Evolutionary conservation across 306 rosid species (phyloP), one percentile per base, ranked within the genome.

Genomic region (Vigna unguiculata): DNA sequence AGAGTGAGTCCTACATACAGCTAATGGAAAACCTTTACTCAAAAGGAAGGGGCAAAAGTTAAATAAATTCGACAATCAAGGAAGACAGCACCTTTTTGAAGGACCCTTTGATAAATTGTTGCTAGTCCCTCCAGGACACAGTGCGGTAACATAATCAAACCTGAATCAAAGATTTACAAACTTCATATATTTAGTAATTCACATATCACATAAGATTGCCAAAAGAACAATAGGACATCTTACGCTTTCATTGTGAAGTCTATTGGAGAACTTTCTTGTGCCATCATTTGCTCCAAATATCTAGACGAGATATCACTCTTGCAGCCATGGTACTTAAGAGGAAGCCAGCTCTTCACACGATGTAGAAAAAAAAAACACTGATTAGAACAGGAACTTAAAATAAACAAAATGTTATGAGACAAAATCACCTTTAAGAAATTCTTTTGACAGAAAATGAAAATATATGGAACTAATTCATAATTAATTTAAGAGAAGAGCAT

Each of bases 291-390:
- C 84, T 70, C 85, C 77, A 88, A 72, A 87, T 90, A 92, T 85
- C 76, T 81, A 77, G 87, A 76, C 1, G 97, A 88, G 55, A 86
- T 76, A 81, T 90, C 97, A 88, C 92, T 88, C 74, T 87, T 87
- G 54, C 88, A 78, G 76, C 90, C 81, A 87, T 95, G 96, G 82
- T 90, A 92, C 89, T 85, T 84, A 48, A 90, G 98, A 73, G 97
- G 86, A 88, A 92, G 78, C 96, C 93, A 95, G 41, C 68, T 14
- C 98, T 95, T 81, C 66, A 83, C 62, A 80, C 63, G 66, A 79
- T 45, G 75, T 46, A 41, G 75, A 78, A 71, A 70, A 58, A 19
- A 2, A 45, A 22, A 14, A 21, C 24, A 38, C 16, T 22, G 72
- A 71, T 25, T 22, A 55, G 24, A 76, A 73, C 59, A 22, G 61